phyloP scores from a whole-genome alignment of 805 yeast species.

The Naumovozyma baii region DNA sequence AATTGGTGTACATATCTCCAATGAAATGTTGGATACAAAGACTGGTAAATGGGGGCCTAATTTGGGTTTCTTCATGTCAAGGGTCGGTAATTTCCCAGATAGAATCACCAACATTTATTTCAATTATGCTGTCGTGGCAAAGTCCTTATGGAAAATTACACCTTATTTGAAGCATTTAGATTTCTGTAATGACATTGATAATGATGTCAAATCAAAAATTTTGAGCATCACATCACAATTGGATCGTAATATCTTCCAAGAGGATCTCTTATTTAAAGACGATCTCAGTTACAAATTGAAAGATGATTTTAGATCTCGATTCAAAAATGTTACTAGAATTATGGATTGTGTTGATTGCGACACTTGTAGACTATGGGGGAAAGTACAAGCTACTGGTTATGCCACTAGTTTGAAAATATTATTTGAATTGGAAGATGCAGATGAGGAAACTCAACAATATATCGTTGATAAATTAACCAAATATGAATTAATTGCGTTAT shows the following conservation, averaged over 20 bases:
- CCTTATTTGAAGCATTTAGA: constrained; percentile 42
- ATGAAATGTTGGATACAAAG: constrained; percentile 62
- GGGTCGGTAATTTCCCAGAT: constrained; percentile 87
- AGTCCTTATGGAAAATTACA: constrained; percentile 64
- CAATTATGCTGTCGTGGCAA: constrained; percentile 79
- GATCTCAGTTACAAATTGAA: constrained; percentile 45
- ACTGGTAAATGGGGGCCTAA: constrained; percentile 82
- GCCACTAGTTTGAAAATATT: constrained; percentile 90
- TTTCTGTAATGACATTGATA: constrained; percentile 39
- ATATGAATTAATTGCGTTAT: constrained; percentile 78
- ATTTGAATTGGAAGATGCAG: constrained; percentile 55
- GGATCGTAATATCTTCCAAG: constrained; percentile 38
- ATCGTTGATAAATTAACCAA: constrained; percentile 55
- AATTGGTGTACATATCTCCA: constrained; percentile 83
- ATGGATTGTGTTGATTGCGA: constrained; percentile 99
- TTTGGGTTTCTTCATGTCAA: constrained; percentile 67
- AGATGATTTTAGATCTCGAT: constrained; percentile 76
- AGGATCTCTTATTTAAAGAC: constrained; percentile 40
- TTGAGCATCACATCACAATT: constrained; percentile 32
- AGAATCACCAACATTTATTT: constrained; percentile 83
- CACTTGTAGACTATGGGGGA: constrained; percentile 96
- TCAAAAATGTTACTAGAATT: constrained; percentile 79
- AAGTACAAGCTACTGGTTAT: constrained; percentile 92
- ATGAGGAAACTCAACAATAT: constrained; percentile 35
- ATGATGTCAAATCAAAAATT: constrained; percentile 37